Evolutionary conservation across 257 asterid species (phyloP).

Genomic region (Fraxinus americana): DNA sequence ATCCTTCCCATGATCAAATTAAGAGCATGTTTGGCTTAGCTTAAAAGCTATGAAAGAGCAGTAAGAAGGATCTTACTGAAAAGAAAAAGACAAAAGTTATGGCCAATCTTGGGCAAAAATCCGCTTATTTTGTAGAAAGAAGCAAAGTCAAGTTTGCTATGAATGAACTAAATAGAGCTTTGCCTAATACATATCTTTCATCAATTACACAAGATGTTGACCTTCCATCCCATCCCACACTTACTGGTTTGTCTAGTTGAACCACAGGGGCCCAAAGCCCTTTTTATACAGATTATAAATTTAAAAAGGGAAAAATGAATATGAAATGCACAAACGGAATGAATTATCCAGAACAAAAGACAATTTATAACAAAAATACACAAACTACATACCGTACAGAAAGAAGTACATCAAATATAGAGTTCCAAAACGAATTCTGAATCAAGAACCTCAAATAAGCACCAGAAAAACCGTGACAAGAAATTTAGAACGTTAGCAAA

Average conservation of each 20-base stretch:
- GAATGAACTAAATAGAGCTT: neutral
- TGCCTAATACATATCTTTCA: neutral
- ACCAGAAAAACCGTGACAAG: neutral
- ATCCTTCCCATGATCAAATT: neutral
- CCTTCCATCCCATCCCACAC: neutral
- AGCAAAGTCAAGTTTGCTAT: neutral
- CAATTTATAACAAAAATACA: neutral
- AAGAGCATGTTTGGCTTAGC: neutral
- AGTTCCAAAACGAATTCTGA: slow-evolving; percentile 5
- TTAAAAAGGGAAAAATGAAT: neutral
- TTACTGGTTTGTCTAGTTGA: neutral
- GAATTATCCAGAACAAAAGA: neutral
- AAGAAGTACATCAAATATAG: slow-evolving; percentile 10
- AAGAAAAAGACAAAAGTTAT: neutral
- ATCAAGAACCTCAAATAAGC: neutral
- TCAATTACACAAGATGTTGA: neutral
- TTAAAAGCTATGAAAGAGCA: neutral
- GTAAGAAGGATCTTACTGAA: neutral
- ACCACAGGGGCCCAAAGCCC: neutral
- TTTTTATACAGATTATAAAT: neutral
- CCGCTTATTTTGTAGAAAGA: neutral
- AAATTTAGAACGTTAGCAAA: neutral
- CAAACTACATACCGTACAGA: neutral
- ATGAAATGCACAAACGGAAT: neutral
- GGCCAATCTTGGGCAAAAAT: neutral